These are phyloP conservation scores for Hordeum vulgare DNA, from an alignment of 176 grass and related monocot species.

Conservation along the genomic window MorexV3_pseudomolecules_assembly NC_058520.1:558185766-558186265, in stretches of 20 bases:
- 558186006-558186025: not conserved
- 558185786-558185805: constrained; percentile 54
- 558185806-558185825: constrained; percentile 48
- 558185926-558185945: constrained; percentile 41
- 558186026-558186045: not conserved
- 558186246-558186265: constrained; percentile 16
- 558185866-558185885: constrained; percentile 88
- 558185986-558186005: constrained; percentile 4
- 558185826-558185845: constrained; percentile 57
- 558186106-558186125: constrained; percentile 70
- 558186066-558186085: constrained; percentile 58
- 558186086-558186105: constrained; percentile 88
- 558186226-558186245: constrained; percentile 37
- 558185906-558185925: constrained; percentile 64
- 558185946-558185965: constrained; percentile 79
- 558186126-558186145: constrained; percentile 50
- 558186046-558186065: constrained; percentile 57
- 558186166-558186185: constrained; percentile 36
- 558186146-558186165: constrained; percentile 59
- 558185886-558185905: constrained; percentile 77
- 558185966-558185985: not conserved
- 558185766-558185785: constrained; percentile 59
- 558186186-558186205: constrained; percentile 64
- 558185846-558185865: constrained; percentile 69
- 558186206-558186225: constrained; percentile 51